phyloP scores from a whole-genome alignment of 2,329 filamentous ascomycete genomes.

The Ophiostoma australiae region DNA sequence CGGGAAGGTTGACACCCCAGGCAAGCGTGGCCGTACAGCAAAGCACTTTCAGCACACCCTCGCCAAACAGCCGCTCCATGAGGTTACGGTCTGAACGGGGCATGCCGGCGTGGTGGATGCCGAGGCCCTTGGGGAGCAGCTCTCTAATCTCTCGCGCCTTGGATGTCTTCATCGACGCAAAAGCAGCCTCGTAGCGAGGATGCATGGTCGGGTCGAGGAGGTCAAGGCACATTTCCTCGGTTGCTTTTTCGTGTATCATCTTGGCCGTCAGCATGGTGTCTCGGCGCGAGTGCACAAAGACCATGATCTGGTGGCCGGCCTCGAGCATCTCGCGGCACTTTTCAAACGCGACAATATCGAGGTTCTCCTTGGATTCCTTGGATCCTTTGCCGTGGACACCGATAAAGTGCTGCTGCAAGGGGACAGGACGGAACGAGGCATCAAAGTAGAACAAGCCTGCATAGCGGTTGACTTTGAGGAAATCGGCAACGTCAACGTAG shows the following conservation, averaged over 20 bases:
- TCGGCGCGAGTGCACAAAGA: constrained; percentile 95
- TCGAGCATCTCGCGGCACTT: constrained; percentile 93
- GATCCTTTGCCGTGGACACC: constrained; percentile 90
- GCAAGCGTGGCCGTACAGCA: constrained; percentile 97
- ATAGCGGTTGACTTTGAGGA: constrained; percentile 89
- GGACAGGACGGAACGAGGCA: constrained; percentile 88
- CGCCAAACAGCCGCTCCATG: constrained; percentile 86
- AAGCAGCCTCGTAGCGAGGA: constrained; percentile 71
- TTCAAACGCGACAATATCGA: constrained; percentile 83
- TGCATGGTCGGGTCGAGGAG: constrained; percentile 78
- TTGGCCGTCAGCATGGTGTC: constrained; percentile 88
- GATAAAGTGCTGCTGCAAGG: constrained; percentile 93
- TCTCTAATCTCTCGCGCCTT: constrained; percentile 85
- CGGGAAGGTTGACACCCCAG: constrained; percentile 98
- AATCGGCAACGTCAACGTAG: constrained; percentile 93
- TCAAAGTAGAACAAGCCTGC: constrained; percentile 97
- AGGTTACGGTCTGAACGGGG: constrained; percentile 87
- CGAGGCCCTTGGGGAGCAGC: constrained; percentile 82
- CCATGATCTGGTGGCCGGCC: constrained; percentile 94
- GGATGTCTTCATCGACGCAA: constrained; percentile 78
- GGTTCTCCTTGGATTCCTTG: constrained; percentile 78
- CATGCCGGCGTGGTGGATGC: constrained; percentile 96
- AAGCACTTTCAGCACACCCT: constrained; percentile 92
- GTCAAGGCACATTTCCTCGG: constrained; percentile 71
- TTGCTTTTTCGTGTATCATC: constrained; percentile 78